Evolutionary conservation across 805 yeast genomes (phyloP).

Genomic region (Candida tallmaniae): DNA sequence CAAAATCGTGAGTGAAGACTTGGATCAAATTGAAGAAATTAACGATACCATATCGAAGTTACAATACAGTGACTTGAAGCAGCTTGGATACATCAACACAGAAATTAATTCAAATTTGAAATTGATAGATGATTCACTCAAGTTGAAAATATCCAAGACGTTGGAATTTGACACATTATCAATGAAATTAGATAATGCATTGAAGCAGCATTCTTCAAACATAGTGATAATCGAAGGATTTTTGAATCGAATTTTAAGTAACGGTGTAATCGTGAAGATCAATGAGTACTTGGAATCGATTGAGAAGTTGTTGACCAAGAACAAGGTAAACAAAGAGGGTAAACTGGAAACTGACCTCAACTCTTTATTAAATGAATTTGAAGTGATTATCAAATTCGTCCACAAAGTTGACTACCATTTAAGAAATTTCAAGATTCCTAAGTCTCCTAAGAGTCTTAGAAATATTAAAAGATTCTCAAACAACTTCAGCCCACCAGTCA

Average conservation of each 20-base stretch:
- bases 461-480: constrained; percentile 2
- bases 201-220: constrained; percentile 1
- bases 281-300: constrained; percentile 7
- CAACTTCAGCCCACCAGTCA: too few relatives aligned
- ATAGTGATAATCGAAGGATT: constrained; percentile 3
- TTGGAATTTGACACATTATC: constrained; percentile 4
- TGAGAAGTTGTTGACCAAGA: constrained; percentile 4
- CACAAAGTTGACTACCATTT: constrained; percentile 10
- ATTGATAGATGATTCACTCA: constrained; percentile 3
- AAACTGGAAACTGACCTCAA: too few relatives aligned
- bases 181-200: constrained; percentile 5
- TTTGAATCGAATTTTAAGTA: constrained; percentile 2
- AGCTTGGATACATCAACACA: constrained; percentile 5
- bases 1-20: background rate
- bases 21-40: constrained; percentile 8
- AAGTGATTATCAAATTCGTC: constrained; percentile 7
- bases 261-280: constrained; percentile 4
- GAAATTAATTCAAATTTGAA: constrained; percentile 3
- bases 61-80: constrained; percentile 7
- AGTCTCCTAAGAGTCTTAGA: constrained; percentile 9
- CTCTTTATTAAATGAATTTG: constrained; percentile 11
- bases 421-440: constrained; percentile 8
- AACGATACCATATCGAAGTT: constrained; percentile 6
- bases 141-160: constrained; percentile 4
- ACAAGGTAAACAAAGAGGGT: background rate